Evolutionary conservation across 768 basidiomycete genomes (phyloP).

Genomic region (Podaxis rugospora): DNA sequence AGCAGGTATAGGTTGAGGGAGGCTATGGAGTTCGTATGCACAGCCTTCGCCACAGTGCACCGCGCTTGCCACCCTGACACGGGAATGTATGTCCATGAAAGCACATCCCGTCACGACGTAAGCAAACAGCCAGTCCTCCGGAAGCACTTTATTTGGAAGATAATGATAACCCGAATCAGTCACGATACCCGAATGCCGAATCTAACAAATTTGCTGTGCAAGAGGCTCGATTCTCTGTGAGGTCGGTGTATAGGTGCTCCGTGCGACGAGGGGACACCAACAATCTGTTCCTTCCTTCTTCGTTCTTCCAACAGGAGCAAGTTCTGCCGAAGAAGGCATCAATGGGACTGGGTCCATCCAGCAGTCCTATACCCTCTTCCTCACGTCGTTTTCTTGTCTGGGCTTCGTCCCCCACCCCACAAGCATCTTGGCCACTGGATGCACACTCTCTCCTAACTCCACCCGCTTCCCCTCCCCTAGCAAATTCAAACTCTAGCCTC

Average conservation of each 20-base stretch:
- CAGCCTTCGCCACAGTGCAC: not conserved
- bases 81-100: not conserved
- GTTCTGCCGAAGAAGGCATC: not conserved
- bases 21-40: not conserved
- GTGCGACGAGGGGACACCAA: not conserved
- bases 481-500: not conserved
- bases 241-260: not conserved
- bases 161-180: not conserved
- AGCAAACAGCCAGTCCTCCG: not conserved
- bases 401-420: not conserved
- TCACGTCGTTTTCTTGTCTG: not conserved
- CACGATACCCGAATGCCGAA: not conserved
- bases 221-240: not conserved
- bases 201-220: not conserved
- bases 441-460: not conserved
- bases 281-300: not conserved
- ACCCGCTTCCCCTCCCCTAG: not conserved
- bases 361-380: not conserved
- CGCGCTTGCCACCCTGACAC: not conserved
- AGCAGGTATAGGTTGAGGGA: not conserved
- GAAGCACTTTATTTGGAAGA: not conserved
- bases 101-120: not conserved
- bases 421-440: not conserved
- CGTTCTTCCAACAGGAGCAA: not conserved
- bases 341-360: slow-evolving; percentile 1